Evolutionary conservation across 768 basidiomycete genomes (phyloP).

Genomic region (Podaxis mareebaensis): DNA sequence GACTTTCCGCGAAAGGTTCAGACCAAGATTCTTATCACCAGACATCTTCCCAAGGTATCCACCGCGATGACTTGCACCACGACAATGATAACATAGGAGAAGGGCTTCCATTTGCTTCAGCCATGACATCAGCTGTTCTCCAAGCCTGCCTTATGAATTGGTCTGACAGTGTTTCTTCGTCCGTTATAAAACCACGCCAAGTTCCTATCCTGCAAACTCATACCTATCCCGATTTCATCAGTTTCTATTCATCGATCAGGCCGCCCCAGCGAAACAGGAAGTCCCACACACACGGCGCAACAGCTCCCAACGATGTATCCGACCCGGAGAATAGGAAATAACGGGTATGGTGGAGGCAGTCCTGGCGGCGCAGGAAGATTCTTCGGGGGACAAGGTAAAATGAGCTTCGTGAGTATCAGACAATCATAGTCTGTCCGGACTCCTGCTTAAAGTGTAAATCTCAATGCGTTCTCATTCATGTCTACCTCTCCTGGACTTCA

Average conservation of each 20-base stretch:
- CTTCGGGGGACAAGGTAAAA: neutral
- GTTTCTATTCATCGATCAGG: constrained; percentile 5
- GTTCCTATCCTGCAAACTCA: neutral
- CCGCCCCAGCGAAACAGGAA: neutral
- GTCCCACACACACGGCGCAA: neutral
- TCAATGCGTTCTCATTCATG: neutral
- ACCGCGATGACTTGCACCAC: neutral
- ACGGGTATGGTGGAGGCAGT: neutral
- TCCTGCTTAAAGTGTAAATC: neutral
- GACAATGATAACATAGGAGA: neutral
- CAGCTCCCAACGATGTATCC: neutral
- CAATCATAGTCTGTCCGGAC: neutral
- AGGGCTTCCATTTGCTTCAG: neutral
- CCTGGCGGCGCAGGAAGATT: neutral
- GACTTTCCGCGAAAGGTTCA: neutral
- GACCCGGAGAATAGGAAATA: neutral
- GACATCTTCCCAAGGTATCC: constrained; percentile 8
- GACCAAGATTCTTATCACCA: neutral
- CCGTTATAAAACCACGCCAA: constrained; percentile 2
- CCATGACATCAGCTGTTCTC: neutral
- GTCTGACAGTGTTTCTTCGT: neutral
- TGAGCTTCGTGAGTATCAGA: neutral
- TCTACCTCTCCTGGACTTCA: neutral
- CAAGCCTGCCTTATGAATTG: neutral
- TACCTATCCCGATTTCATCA: neutral